A percentile compares a stretch with the other conserved stretches of the same genome.
phyloP scores from a whole-genome alignment of 495 filamentous ascomycete species.

The Sordaria brevicollis region DNA sequence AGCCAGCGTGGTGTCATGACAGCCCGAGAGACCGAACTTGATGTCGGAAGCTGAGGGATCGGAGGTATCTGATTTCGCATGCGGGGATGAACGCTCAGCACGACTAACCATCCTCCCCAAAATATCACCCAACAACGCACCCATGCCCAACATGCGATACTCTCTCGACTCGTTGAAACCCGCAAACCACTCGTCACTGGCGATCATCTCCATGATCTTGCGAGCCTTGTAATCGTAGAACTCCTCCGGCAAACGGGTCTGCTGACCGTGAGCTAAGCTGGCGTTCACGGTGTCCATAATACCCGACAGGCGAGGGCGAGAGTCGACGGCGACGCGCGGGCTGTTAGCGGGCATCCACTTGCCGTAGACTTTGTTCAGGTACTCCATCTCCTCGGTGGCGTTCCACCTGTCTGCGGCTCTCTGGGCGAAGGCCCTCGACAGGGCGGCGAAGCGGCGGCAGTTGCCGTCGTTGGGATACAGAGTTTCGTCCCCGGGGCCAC shows the following conservation, averaged over 20 bases:
- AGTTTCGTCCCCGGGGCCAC: slow-evolving; percentile 72
- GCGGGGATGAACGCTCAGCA: slow-evolving; percentile 33
- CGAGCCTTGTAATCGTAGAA: slow-evolving; percentile 76
- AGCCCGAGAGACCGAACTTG: slow-evolving; percentile 61
- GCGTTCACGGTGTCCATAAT: slow-evolving; percentile 92
- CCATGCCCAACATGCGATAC: slow-evolving; percentile 81
- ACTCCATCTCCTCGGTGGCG: slow-evolving; percentile 68
- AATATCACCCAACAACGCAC: slow-evolving; percentile 72
- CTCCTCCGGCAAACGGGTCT: slow-evolving; percentile 64
- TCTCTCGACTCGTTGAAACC: slow-evolving; percentile 77
- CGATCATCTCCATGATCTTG: slow-evolving; percentile 65
- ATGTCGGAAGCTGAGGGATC: slow-evolving; percentile 24
- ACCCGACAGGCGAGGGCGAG: slow-evolving; percentile 71
- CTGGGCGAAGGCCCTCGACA: slow-evolving; percentile 72
- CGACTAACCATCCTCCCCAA: slow-evolving; percentile 73
- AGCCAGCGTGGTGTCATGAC: slow-evolving; percentile 90
- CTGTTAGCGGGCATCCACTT: slow-evolving; percentile 75
- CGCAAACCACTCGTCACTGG: slow-evolving; percentile 85
- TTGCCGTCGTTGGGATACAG: slow-evolving; percentile 83
- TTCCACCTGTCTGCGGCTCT: slow-evolving; percentile 78
- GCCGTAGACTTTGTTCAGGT: slow-evolving; percentile 61
- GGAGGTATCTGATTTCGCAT: background rate
- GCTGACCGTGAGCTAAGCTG: slow-evolving; percentile 73
- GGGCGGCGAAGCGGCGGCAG: slow-evolving; percentile 74
- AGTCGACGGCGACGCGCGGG: slow-evolving; percentile 67